phyloP scores from a whole-genome alignment of 305 asterid genomes.

The Ajuga reptans region DNA sequence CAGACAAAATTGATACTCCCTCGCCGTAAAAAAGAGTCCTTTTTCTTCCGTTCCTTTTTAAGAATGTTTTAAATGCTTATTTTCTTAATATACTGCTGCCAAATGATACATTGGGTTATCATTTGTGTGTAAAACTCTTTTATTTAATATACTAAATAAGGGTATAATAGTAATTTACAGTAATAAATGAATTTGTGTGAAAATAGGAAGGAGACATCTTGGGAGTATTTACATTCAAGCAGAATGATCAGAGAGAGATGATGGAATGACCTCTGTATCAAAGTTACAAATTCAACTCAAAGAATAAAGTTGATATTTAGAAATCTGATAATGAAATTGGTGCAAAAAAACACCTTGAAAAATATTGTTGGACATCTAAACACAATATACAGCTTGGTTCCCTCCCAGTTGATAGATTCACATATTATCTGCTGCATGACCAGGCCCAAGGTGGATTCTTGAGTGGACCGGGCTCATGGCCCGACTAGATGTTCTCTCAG shows the following conservation, averaged over 20 bases:
- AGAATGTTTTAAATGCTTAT: too few relatives aligned
- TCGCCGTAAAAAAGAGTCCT: too few relatives aligned
- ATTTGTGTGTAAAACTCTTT: too few relatives aligned
- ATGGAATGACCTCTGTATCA: background rate
- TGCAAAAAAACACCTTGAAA: background rate
- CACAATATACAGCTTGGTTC: background rate
- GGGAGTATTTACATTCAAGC: too few relatives aligned
- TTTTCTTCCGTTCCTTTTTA: too few relatives aligned
- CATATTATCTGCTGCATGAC: background rate
- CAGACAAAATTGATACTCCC: background rate
- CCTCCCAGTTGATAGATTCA: conserved; percentile 3
- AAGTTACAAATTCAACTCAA: too few relatives aligned
- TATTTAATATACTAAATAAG: too few relatives aligned
- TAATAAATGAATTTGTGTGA: too few relatives aligned
- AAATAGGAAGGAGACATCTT: too few relatives aligned
- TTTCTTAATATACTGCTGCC: too few relatives aligned
- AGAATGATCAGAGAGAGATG: background rate
- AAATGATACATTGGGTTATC: too few relatives aligned
- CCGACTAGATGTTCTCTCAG: conserved; percentile 30
- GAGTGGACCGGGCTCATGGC: conserved; percentile 33
- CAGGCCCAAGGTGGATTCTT: conserved; percentile 29
- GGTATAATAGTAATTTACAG: too few relatives aligned
- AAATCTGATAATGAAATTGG: background rate
- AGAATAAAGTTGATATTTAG: background rate
- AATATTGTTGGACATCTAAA: background rate